Conservation (phyloP, 2,329 filamentous ascomycete species). For the Bipolaris gigantea region DNA sequence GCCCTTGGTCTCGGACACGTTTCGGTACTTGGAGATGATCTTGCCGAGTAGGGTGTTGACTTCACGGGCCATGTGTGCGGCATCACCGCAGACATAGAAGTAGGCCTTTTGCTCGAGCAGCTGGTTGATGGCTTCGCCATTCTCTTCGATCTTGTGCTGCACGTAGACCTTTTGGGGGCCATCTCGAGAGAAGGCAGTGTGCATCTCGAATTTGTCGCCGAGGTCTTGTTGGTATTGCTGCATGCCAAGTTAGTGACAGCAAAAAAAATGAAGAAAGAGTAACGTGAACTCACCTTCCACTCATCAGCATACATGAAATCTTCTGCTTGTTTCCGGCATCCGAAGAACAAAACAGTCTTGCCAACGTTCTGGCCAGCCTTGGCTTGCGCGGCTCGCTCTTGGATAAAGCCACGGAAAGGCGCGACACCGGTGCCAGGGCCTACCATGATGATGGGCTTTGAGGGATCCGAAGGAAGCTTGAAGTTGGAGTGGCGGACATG, state of each 20-base stretch:
- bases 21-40: slow-evolving; percentile 82
- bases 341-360: slow-evolving; percentile 89
- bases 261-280: slow-evolving; percentile 10
- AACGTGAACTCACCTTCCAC: slow-evolving; percentile 73
- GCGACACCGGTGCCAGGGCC: slow-evolving; percentile 96
- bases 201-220: slow-evolving; percentile 84
- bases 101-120: slow-evolving; percentile 85
- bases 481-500: slow-evolving; percentile 98
- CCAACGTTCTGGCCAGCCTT: slow-evolving; percentile 81
- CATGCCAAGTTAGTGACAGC: slow-evolving; percentile 19
- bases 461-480: slow-evolving; percentile 93
- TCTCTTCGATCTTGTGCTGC: slow-evolving; percentile 86
- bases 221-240: slow-evolving; percentile 82
- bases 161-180: slow-evolving; percentile 90
- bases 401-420: slow-evolving; percentile 92
- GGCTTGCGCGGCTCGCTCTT: slow-evolving; percentile 85
- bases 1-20: slow-evolving; percentile 79
- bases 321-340: slow-evolving; percentile 83
- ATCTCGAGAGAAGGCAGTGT: slow-evolving; percentile 95
- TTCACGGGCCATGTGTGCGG: slow-evolving; percentile 93
- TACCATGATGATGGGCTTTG: slow-evolving; percentile 93
- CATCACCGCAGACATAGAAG: slow-evolving; percentile 98
- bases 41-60: slow-evolving; percentile 85
- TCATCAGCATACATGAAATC: slow-evolving; percentile 92
- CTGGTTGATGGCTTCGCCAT: slow-evolving; percentile 80